These are phyloP conservation scores for Fraxinus angustifolia DNA, from an alignment of 305 asterid species.

Conservation along the genomic window DNA sequence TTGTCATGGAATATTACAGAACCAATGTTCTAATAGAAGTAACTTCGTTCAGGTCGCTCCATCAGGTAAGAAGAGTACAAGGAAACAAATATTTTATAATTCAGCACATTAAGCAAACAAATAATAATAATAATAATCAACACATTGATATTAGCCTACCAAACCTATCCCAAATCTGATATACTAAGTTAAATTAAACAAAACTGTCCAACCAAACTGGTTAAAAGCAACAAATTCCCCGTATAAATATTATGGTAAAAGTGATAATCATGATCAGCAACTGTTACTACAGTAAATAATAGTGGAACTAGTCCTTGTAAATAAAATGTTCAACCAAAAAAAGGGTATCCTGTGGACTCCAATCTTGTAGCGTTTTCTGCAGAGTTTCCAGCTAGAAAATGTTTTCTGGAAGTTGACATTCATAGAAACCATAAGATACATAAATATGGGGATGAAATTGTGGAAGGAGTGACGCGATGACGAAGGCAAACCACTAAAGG, in stretches of 20 bases:
- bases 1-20: not conserved
- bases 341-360: not conserved
- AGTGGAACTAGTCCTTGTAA: not conserved
- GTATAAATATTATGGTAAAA: not conserved
- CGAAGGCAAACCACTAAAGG: not conserved
- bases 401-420: not conserved
- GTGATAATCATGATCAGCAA: not conserved
- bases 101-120: not conserved
- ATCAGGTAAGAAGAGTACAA: not conserved
- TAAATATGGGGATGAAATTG: not conserved
- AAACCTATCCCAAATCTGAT: not conserved
- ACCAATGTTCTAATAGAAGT: not conserved
- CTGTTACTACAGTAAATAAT: not conserved
- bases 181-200: not conserved
- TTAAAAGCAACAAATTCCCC: not conserved
- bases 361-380: not conserved
- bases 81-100: not conserved
- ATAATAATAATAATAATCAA: no score
- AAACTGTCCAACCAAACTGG: not conserved
- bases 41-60: not conserved
- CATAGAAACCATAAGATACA: not conserved
- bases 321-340: not conserved
- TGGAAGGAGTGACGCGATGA: not conserved
- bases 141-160: not conserved
- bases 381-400: conserved; percentile 13